Evolutionary conservation across 2,329 filamentous ascomycete genomes (phyloP), one percentile per base, ranked within the genome.

Genomic region (Arthrinium puccinioides): DNA sequence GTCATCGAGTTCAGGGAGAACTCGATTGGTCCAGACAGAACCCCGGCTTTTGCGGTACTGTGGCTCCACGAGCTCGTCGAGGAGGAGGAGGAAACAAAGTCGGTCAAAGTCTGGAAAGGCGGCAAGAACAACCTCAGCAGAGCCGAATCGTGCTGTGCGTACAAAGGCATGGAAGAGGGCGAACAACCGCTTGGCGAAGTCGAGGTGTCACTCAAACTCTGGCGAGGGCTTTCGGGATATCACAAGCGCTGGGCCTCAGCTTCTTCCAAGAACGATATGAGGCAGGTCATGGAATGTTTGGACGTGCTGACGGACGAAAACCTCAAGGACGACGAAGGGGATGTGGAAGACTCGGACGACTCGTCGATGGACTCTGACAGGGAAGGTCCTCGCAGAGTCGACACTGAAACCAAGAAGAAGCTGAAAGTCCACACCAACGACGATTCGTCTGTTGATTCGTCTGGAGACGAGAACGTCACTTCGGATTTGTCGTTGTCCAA

Each of bases 31-130:
- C 53, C 62, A 1, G 74, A 82, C 35, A 72, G 69, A 39, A 76
- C 74, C 0, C 61, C 69, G 2, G 81, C 77, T 0, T 82, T 84
- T 47, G 70, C 71, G 6, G 68, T 84, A 3, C 60, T 84, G 2
- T 86, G 82, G 82, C 65, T 86, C 14, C 75, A 77, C 44, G 76
- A 85, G n/a, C 64, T 87, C 1, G 61, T 69, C 0, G 83, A 87
- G 40, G 82, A 85, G 41, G 74, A 84, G 48, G 70, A 79, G 36
- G 62, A 67, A 29, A 74, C 70, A 1, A 48, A 83, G 8, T 68
- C 66, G 5, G 52, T 87, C 4, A 60, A 74, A 5, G 70, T 87
- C 3, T 87, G 79, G 76, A 80, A 78, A 51, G 79, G 81, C 18
- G 71, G 82, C 46, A 64, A 79, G 53, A 56, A 71, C 45, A 42